Conservation (phyloP, 352 stramenopile genomes). For the Aphanomyces astaci region DNA sequence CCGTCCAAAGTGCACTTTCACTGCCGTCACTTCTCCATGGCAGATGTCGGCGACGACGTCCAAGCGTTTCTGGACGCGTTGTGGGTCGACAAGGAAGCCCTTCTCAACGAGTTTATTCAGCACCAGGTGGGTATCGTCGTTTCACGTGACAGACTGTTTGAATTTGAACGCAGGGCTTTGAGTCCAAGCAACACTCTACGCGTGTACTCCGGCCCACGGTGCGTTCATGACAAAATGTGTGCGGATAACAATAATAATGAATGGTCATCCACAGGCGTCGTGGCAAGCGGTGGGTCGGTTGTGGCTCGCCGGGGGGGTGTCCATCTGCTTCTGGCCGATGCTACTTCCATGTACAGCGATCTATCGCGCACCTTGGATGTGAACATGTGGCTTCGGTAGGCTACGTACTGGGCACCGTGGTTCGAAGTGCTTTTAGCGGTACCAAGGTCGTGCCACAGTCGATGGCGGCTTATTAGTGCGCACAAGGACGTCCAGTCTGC, state of each 20-base stretch:
- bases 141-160: no score
- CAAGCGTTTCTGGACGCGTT: neutral
- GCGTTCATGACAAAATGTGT: neutral
- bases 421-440: neutral
- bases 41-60: neutral
- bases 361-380: neutral
- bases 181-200: neutral
- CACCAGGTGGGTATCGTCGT: no score
- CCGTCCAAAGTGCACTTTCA: neutral
- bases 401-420: neutral
- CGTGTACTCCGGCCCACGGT: neutral
- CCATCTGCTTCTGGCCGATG: neutral
- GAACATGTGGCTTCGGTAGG: neutral
- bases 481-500: no score
- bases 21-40: neutral
- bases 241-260: no score
- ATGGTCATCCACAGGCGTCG: no score
- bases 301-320: neutral
- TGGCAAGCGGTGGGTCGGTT: neutral
- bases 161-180: neutral
- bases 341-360: neutral
- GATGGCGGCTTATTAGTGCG: neutral
- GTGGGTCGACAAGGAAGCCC: conserved; percentile 15
- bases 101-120: conserved; percentile 19
- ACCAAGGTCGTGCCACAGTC: neutral